Evolutionary conservation across 768 basidiomycete species (phyloP), one percentile per base, ranked within the genome.

Genomic region (Pholiota microspora): DNA sequence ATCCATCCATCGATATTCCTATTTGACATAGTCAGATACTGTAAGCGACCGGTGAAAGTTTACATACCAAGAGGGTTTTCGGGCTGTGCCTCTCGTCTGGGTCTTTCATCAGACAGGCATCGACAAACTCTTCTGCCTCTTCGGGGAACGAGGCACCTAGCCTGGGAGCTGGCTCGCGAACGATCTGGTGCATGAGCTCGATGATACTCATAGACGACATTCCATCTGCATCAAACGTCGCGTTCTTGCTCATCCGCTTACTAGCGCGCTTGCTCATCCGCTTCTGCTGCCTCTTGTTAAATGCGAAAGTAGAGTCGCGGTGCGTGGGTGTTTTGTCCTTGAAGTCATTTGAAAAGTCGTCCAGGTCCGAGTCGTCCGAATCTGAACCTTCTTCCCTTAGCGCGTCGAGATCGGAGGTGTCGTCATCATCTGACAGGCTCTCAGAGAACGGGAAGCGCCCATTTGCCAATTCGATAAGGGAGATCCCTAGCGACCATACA

Each of bases 401-500:
- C 23, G 63, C 83, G 68, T 92, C 89, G 45, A 91, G 78, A 63
- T 92, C 91, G 16, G 88, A 89, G 51, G 88, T 76, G 64, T 68
- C 59, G 27, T 69, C 67, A 46, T 71, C 70, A 32, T 90, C 89
- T 31, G 85, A 88, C 0, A 84, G 83, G 9, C 56, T 55, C 61
- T 92, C 92, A 38, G 91, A 86, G 76, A 99, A 98, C 16, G 97
- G 97, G 80, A 99, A 99, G 24, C 94, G 86, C 6, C 95, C 97
- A n/a, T 94, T 82, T 0, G 94, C 97, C 45, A 99, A 85, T 73
- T 99, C 97, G 69, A 99, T 94, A 34, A 99, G 80, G 5, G 93
- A 88, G 67, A 99, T 94, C 16, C 97, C 97, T 44, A 98, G 82
- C 0, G 96, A 98, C 97, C 97, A 99, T 8, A 98, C 92, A 65